Conservation (phyloP, 1,284 basidiomycete species). For the Melampsora occidentalis region DNA sequence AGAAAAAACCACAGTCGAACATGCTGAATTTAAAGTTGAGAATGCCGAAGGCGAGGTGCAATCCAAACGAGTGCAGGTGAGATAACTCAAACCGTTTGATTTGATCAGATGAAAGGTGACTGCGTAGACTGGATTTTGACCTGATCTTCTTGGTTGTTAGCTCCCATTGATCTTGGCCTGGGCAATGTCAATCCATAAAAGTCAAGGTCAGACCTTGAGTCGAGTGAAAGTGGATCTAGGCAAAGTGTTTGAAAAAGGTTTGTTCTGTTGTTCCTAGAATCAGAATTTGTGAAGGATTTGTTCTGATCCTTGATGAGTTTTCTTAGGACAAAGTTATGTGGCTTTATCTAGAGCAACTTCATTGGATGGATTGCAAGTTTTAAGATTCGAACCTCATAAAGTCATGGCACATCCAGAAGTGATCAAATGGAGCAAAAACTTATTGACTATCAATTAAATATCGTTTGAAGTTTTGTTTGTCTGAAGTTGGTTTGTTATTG, state of each 20-base stretch:
- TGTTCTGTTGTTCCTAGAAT: neutral
- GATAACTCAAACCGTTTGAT: too few relatives aligned
- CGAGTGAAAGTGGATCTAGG: conserved; percentile 45
- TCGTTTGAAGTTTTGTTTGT: too few relatives aligned
- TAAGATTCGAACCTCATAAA: conserved; percentile 64
- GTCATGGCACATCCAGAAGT: conserved; percentile 57
- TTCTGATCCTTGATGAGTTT: neutral
- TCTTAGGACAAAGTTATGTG: conserved; percentile 52
- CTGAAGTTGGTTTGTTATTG: too few relatives aligned
- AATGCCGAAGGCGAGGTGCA: conserved; percentile 35
- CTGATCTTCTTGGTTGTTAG: conserved; percentile 3
- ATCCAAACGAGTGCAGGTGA: conserved; percentile 24
- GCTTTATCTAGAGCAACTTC: conserved; percentile 54
- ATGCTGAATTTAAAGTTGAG: conserved; percentile 37
- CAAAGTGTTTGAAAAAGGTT: conserved; percentile 44
- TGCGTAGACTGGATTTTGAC: too few relatives aligned
- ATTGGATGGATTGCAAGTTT: conserved; percentile 53
- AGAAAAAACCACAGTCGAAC: conserved; percentile 28
- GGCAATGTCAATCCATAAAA: conserved; percentile 45
- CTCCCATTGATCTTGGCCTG: conserved; percentile 44
- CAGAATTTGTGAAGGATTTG: neutral
- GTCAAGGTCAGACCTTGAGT: conserved; percentile 45
- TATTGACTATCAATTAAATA: conserved; percentile 8
- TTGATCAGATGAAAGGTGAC: too few relatives aligned
- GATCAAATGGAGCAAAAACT: conserved; percentile 44